These are phyloP conservation scores for Ramaria sp. DNA, from an alignment of 768 basidiomycete species.

Conservation along the genomic window DNA sequence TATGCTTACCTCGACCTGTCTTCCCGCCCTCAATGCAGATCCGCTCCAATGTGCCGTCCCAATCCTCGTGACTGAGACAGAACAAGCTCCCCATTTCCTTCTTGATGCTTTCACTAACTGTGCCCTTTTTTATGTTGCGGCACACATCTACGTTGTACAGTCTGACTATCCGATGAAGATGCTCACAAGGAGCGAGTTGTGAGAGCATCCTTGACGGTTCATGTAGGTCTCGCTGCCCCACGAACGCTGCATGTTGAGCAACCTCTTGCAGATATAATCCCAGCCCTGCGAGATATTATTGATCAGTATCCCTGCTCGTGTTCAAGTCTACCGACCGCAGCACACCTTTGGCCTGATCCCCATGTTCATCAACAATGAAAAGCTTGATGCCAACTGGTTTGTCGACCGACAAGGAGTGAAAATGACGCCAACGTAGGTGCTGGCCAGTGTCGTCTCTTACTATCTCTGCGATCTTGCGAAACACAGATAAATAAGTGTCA, in stretches of 20 bases:
- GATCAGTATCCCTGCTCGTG: not conserved
- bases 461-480: not conserved
- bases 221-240: not conserved
- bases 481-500: not conserved
- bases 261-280: not conserved
- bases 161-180: not conserved
- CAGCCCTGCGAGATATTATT: not conserved
- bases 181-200: not conserved
- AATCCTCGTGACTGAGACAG: not conserved
- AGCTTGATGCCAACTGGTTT: not conserved
- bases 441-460: not conserved
- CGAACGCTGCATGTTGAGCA: not conserved
- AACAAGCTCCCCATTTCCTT: not conserved
- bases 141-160: not conserved
- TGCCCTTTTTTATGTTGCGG: not conserved
- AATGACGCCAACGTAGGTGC: not conserved
- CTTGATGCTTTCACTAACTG: not conserved
- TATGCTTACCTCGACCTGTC: not conserved
- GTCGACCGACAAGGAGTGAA: not conserved
- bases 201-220: not conserved
- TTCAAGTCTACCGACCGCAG: not conserved
- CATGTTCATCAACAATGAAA: not conserved
- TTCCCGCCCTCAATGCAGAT: not conserved
- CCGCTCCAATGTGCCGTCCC: not conserved
- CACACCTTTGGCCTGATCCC: not conserved